Evolutionary conservation across 2,329 filamentous ascomycete species (phyloP), one percentile per base, ranked within the genome.

Genomic region (Xylariaceae sp.): DNA sequence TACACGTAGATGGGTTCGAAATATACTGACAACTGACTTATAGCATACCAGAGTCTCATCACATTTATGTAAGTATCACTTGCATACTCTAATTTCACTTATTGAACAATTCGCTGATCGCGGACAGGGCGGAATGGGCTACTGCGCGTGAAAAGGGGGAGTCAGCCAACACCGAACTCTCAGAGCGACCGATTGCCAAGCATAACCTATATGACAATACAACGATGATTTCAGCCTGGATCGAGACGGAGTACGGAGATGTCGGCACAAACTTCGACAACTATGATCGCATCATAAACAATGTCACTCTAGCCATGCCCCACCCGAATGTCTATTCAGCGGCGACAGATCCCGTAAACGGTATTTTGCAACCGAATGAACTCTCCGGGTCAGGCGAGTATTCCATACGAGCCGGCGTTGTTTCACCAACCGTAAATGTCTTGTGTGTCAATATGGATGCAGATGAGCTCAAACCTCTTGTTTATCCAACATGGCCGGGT

Each of bases 251-350:
- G 2, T 68, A 75, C 9, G 68, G 75, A 32, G 73, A 88, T 48
- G 76, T 83, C 15, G 73, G 74, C 0, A 65, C 69, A 3, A 69
- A 74, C 0, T 85, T 76, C 4, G 62, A 72, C 5, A 62, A 73
- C 11, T 65, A 80, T 46, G 68, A 71, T 0, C 75, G 86, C 22
- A 74, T 86, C 35, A 71, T 92, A 59, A 88, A 90, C 63, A 90
- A 91, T 55, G 81, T 90, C 22, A 87, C 85, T 0, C 74, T 91
- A 56, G 86, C 87, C 0, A 85, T 91, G 77, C 89, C 89, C 0
- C 89, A 94, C 58, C 74, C 83, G 0, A 82, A 71, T 39, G 75
- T 94, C 0, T 82, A 86, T 32, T 67, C 73, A 11, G 87, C 88
- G 1, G 83, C 85, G 0, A 77, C 73, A 9, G 73, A 85, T 56